Base-by-base conservation (phyloP, 2,329 filamentous ascomycete genomes). In the Blastomyces gilchristii region DNA sequence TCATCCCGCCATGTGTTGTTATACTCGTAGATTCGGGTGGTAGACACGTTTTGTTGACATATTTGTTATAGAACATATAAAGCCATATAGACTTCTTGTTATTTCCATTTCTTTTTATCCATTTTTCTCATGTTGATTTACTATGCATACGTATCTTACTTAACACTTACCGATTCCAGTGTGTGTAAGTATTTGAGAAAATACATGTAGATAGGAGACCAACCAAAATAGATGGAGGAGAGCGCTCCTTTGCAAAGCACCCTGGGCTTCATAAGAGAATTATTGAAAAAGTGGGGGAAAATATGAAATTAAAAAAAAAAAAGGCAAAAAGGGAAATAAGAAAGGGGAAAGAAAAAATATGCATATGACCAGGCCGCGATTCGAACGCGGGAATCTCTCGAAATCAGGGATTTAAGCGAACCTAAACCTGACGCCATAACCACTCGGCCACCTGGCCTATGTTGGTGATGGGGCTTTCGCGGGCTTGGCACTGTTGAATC, bases 381-480 rank as follows among this genome's bases (percentile, higher is more conserved):
- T 59, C 58, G 58, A 59, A 59, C 58, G 58, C 58, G 58, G 58
- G 58, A 59, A 59, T 59, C 58, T 59, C 58, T 59, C 58, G 58
- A 59, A 59, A 59, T 59, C 58, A 59, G 58, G 58, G 58, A 59
- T 59, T 59, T 59, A 59, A 59, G 58, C 58, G 58, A 28, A 49
- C 58, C 58, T 59, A 59, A 59, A 59, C 58, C 59, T 61, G 50
- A 58, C 34, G 54, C 62, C 47, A 37, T 65, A 31, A 63, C 63
- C 25, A 61, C 59, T 61, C 59, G 59, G 59, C 59, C 59, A 61
- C 59, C 56, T 63, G 39, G 63, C 63, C 54, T 37, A 28, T n/a
- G 5, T 49, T 49, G 7, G 43, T 49, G 25, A 34, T 31, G 22
- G 18, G 3, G 58, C 4, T 22, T 18, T 39, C 0, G 22, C 4